Base-by-base conservation (phyloP, 2,329 filamentous ascomycete genomes). In the Trichoderma lentiforme region DNA sequence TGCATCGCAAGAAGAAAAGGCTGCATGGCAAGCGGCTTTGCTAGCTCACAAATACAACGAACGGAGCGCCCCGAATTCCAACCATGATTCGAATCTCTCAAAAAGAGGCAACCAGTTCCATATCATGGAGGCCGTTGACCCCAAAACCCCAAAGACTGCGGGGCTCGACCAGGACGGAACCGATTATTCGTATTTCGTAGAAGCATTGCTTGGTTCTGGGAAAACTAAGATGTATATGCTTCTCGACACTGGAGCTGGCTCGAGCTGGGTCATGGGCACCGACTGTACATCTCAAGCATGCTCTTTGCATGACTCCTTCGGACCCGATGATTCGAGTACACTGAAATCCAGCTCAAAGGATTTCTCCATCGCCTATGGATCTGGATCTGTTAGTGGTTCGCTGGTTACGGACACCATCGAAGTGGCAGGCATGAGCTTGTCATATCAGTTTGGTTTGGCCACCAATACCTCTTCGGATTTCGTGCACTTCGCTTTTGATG, bases 181-280 rank as follows among this genome's bases (percentile, higher is more conserved):
- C 18, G 90, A 92, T 77, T 90, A 86, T 75, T 90, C 89, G 2
- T 92, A 92, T 80, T 91, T 92, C 75, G 80, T 89, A 57, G 80
- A 89, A 77, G 87, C 87, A 18, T 76, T 82, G 39, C 77, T 92
- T 18, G 90, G 90, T 15, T 89, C 89, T 4, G 80, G 83, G 15
- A 80, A 81, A 56, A 88, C 86, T 74, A 78, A 84, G 2, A 75
- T 91, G 75, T 88, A 87, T 75, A 87, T 92, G 86, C 84, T 92
- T 30, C 81, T 92, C 71, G 90, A 92, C 78, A 91, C 90, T 8
- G 90, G 90, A 30, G 89, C 90, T 51, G 88, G 88, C 26, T 93
- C 93, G 72, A 94, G 91, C 14, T 97, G 94, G 94, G 89, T 97
- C 24, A 96, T 96, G 89, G 88, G 91, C 34, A 84, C 89, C 18